Evolutionary conservation across 768 basidiomycete genomes (phyloP).

Genomic region (Candolleomyces aberdarensis): DNA sequence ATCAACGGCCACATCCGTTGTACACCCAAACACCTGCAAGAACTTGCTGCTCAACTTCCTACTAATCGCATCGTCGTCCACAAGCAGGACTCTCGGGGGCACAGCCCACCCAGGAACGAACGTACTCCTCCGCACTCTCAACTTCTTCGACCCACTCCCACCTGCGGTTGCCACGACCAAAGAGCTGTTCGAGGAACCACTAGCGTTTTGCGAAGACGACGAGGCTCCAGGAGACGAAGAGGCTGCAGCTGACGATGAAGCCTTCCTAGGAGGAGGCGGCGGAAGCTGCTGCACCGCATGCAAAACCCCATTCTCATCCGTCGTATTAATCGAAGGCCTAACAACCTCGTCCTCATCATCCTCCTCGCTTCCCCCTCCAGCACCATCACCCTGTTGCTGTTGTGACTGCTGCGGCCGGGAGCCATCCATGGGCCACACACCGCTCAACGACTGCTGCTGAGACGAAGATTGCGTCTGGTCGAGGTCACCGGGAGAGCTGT

Average conservation of each 20-base stretch:
- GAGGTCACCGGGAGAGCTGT: neutral
- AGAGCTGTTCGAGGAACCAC: neutral
- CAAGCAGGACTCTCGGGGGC: constrained; percentile 85
- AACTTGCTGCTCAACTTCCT: constrained; percentile 88
- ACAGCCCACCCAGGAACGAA: constrained; percentile 91
- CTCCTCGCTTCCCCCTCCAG: constrained; percentile 2
- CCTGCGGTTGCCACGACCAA: neutral
- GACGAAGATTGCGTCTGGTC: neutral
- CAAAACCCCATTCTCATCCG: constrained; percentile 9
- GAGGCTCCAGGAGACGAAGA: constrained; percentile 6
- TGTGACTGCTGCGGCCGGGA: constrained; percentile 15
- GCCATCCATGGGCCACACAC: neutral
- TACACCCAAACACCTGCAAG: constrained; percentile 92
- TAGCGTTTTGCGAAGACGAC: neutral
- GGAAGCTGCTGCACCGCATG: constrained; percentile 7
- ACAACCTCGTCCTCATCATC: constrained; percentile 35
- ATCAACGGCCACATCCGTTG: constrained; percentile 92
- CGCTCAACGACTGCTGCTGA: neutral
- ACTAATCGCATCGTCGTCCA: constrained; percentile 94
- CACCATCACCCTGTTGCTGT: neutral
- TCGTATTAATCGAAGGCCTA: constrained; percentile 29
- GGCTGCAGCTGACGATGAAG: constrained; percentile 5
- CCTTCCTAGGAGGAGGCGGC: constrained; percentile 13
- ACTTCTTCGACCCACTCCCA: constrained; percentile 33
- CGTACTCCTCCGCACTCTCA: constrained; percentile 71